These are phyloP conservation scores for Pythium sukuiense DNA, from an alignment of 352 stramenopile genomes.

Conservation along the genomic window DNA sequence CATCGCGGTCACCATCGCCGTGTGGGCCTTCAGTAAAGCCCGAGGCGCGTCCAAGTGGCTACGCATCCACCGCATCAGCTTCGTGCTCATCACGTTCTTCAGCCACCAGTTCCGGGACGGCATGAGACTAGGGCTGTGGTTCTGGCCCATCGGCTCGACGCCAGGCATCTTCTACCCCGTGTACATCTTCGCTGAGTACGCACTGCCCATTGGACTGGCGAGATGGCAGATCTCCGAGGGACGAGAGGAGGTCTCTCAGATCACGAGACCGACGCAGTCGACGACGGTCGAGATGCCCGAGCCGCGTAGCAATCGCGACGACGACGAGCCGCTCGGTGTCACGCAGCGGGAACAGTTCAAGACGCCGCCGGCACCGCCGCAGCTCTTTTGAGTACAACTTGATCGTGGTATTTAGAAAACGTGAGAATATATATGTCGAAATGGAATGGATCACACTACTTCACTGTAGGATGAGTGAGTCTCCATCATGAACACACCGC, in stretches of 20 bases:
- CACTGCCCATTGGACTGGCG: constrained; percentile 42
- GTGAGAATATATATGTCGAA: not conserved
- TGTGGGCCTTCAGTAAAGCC: constrained; percentile 28
- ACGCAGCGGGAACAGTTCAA: constrained; percentile 13
- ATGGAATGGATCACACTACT: not conserved
- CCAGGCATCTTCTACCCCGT: constrained; percentile 59
- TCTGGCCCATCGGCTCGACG: constrained; percentile 70
- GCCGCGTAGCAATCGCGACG: constrained; percentile 14
- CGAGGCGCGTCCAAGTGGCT: constrained; percentile 25
- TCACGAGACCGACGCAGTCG: not conserved
- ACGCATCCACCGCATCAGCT: constrained; percentile 41
- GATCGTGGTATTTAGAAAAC: constrained; percentile 15
- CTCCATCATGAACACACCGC: too few relatives aligned
- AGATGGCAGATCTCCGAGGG: constrained; percentile 25
- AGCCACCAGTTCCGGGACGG: constrained; percentile 73
- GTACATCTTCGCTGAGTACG: constrained; percentile 60
- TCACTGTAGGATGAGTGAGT: too few relatives aligned
- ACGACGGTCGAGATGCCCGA: constrained; percentile 1
- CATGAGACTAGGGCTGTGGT: constrained; percentile 62
- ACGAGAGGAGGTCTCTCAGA: constrained; percentile 5
- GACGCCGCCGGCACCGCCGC: constrained; percentile 18
- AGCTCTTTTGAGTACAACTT: constrained; percentile 19
- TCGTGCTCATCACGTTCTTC: constrained; percentile 56
- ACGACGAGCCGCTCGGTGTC: constrained; percentile 11
- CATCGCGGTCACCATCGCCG: constrained; percentile 37